Evolutionary conservation across 306 rosid species (phyloP).

Genomic region (Glycine tomentella): DNA sequence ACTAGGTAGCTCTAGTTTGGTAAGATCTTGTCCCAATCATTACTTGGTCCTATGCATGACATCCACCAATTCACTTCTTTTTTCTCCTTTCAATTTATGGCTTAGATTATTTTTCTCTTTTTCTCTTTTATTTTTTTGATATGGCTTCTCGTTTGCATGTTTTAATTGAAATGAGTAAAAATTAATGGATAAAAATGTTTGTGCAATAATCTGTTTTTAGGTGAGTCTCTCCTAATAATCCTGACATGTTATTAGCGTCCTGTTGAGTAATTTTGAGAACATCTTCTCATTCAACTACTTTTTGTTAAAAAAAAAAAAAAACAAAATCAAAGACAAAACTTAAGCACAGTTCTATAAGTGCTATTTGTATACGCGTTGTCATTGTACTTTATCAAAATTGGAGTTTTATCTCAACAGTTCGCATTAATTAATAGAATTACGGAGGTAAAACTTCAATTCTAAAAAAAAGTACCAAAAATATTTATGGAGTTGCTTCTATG

Average conservation of each 20-base stretch:
- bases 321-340: too few relatives aligned
- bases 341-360: too few relatives aligned
- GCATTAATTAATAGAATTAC: too few relatives aligned
- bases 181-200: neutral
- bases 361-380: too few relatives aligned
- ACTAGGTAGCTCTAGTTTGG: slow-evolving; percentile 49
- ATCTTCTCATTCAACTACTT: neutral
- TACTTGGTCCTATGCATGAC: slow-evolving; percentile 38
- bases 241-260: neutral
- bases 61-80: slow-evolving; percentile 26
- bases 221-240: neutral
- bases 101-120: neutral
- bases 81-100: slow-evolving; percentile 8
- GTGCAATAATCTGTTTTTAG: neutral
- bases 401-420: too few relatives aligned
- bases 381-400: too few relatives aligned
- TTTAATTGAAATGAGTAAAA: neutral
- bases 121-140: neutral
- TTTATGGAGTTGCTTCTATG: too few relatives aligned
- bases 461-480: too few relatives aligned
- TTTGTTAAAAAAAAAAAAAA: neutral
- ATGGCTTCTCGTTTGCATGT: neutral
- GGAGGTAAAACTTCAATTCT: too few relatives aligned
- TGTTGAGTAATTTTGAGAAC: neutral
- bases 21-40: slow-evolving; percentile 59